Base-by-base conservation (phyloP, 805 yeast genomes). In the Candida awuae region DNA sequence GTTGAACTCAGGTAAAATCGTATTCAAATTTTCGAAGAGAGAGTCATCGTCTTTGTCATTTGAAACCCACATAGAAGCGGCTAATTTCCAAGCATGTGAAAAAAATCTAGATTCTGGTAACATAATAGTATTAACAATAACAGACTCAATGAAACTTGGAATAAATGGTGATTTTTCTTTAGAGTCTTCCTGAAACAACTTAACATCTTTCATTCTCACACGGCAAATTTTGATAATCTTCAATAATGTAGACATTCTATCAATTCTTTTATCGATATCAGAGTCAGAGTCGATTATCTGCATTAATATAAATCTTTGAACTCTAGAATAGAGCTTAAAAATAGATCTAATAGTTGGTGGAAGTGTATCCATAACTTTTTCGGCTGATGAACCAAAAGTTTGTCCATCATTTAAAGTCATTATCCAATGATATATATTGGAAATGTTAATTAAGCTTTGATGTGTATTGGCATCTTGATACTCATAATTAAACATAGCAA, bases 91-190 rank as follows among this genome's bases (percentile, higher is more conserved):
- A 8, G 78, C 64, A 33, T 67, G 66, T 8, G 81, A 72, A 54
- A 73, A 85, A 14, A 67, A 57, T 42, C 97, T 69, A 23, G 90
- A 76, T 52, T 84, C 92, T 0, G 96, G 95, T 1, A 90, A 69
- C 23, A 84, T 65, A 14, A 88, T 71, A 1, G 87, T 85, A 48
- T 82, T 75, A 0, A 73, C 66, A 26, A 88, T 65, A 12, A 92
- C 84, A 3, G 87, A 68, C 57, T 90, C 97, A 39, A 90, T 68
- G 55, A 87, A 80, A 1, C 95, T 82, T 4, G 97, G 96, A 15
- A 88, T 71, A 46, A 66, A 71, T 7, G 77, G 69, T 2, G 71
- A 65, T 2, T 34, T 34, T 13, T 2, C 15, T 12, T 27, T 12
- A 1, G 17, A 10, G 16, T 35, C 43, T 4, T 44, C 42, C 10